Evolutionary conservation across 1,139 yeast genomes (phyloP), one percentile per base, ranked within the genome.

Genomic region (Suhomyces panamericanus): DNA sequence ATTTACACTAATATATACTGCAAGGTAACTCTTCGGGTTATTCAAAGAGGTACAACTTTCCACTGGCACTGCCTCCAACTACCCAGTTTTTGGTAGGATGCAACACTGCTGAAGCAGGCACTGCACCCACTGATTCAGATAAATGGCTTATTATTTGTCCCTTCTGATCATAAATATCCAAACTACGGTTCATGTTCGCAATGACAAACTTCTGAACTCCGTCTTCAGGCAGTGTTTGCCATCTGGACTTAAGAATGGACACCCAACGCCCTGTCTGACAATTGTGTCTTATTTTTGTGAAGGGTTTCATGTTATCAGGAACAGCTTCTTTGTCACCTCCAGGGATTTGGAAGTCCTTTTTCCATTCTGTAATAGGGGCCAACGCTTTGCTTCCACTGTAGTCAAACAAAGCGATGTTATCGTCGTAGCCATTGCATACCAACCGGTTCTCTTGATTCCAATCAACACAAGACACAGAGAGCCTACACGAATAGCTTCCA

Each of bases 201-300:
- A 93, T 90, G 17, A 85, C 87, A 63, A 91, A 89, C 55, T 91
- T 90, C 51, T 89, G 87, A 28, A 80, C 73, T 2, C 85, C 83
- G 54, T 88, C 96, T 27, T 64, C 69, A 0, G 96, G 95, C 14
- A 70, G 61, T 2, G 62, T 55, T 48, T 88, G 96, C 95, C 97
- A 93, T 56, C 81, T 77, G 0, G 96, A 82, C 57, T 90, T 89
- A 45, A 93, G 70, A 41, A 93, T 91, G 1, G 96, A 85, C 1
- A 93, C 96, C 99, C 99, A 93, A 50, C 96, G 71, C 0, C 99
- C 98, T 0, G 96, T 86, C 63, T 91, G 96, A 66, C 98, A 93
- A 57, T 91, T 91, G 62, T 93, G 98, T 49, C 78, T 80, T 41
- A 93, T 73, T 10, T 80, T 80, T 26, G 79, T 75, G 31, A 75